Percentiles rank a stretch among this genome's conserved stretches.
phyloP scores from a whole-genome alignment of 371 early-diverging fungal species.

The Fennellomyces sp. region DNA sequence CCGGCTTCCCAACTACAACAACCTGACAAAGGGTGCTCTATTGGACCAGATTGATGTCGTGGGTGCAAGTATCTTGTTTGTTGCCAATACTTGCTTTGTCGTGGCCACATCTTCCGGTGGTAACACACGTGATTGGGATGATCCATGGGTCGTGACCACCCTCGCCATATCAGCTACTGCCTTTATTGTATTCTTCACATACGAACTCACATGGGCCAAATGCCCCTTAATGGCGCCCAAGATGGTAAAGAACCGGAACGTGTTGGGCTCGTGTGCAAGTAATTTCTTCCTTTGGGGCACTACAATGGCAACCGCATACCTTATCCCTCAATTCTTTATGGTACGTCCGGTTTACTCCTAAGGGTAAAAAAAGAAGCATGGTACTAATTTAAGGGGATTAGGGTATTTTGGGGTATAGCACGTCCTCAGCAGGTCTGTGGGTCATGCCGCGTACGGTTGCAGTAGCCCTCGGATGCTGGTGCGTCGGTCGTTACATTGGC shows the following conservation, averaged over 20 bases:
- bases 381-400: too few relatives aligned
- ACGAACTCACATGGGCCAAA: constrained; percentile 61
- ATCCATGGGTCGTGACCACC: constrained; percentile 55
- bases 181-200: constrained; percentile 47
- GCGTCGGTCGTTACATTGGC: constrained; percentile 31
- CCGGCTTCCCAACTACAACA: constrained; percentile 34
- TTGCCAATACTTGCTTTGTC: constrained; percentile 40
- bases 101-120: constrained; percentile 66
- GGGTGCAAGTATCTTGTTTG: constrained; percentile 56
- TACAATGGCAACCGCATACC: constrained; percentile 28
- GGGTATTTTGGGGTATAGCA: constrained; percentile 41
- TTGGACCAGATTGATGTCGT: constrained; percentile 53
- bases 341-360: constrained; percentile 20
- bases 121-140: constrained; percentile 59
- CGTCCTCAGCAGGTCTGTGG: constrained; percentile 46
- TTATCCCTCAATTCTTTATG: constrained; percentile 46
- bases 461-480: constrained; percentile 36
- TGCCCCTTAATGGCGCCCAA: constrained; percentile 63
- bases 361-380: too few relatives aligned
- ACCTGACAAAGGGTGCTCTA: constrained; percentile 10
- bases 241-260: constrained; percentile 36
- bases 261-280: constrained; percentile 28
- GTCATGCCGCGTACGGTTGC: constrained; percentile 33
- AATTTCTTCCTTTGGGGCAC: constrained; percentile 41
- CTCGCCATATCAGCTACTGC: constrained; percentile 44